Evolutionary conservation across 495 filamentous ascomycete genomes (phyloP), one percentile per base, ranked within the genome.

Genomic region (Clohesyomyces aquaticus): DNA sequence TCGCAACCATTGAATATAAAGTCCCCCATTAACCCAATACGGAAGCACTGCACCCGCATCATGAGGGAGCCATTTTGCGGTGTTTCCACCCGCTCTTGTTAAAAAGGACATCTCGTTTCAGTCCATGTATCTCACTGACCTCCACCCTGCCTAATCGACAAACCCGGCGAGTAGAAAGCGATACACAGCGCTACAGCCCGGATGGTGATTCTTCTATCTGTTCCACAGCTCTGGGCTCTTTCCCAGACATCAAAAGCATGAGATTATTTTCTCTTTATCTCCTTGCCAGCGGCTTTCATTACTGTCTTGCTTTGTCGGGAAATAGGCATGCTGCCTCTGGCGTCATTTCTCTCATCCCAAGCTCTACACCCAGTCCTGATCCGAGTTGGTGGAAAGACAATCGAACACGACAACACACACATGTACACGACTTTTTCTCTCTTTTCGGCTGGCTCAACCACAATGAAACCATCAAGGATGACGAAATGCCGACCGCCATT

Each of bases 371-470:
- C 2, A 58, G 43, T 1, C 35, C 47, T 14, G 38, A n/a, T 19
- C 29, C 58, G 8, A 16, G 18, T 18, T 28, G 35, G 6, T 58
- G 59, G 59, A 51, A 52, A 9, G 12, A 51, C 35, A 32, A 67
- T 42, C 32, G 21, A 9, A 53, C 35, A 6, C 25, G 52, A 26
- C 58, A 67, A 42, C 47, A 26, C 22, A 57, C 50, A 29, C 50
- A 67, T 52, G 48, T 67, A 11, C 58, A 67, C 59, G 51, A 67
- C 16, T 67, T 67, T 27, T 63, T 67, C 43, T 57, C 27, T 28
- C 19, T 45, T 1, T 67, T 58, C 29, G 65, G 65, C 29, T 67
- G 58, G 65, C 27, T 63, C 16, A 42, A 43, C 18, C 46, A 29
- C 1, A 67, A 67, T 58, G 48, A 29, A 8, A 62, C 51, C 4